Percentiles rank a stretch among this genome's conserved stretches.
phyloP scores from a whole-genome alignment of 768 basidiomycete genomes.

The Russula sp. region DNA sequence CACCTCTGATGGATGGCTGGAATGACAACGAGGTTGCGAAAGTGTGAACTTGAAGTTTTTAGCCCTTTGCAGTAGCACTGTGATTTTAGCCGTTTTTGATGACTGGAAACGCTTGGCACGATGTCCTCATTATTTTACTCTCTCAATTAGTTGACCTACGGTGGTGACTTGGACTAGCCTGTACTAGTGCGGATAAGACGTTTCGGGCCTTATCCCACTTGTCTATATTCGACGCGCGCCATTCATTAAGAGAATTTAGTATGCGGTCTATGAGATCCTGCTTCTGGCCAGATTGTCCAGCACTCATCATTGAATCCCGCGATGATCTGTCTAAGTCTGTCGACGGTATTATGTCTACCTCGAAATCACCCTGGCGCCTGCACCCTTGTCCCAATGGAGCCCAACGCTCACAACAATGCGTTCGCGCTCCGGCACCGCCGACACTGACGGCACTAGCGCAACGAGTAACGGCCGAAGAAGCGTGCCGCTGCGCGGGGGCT shows the following conservation, averaged over 20 bases:
- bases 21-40: too few relatives aligned
- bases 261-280: slow-evolving; percentile 83
- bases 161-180: slow-evolving; percentile 77
- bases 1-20: too few relatives aligned
- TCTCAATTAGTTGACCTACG: slow-evolving; percentile 63
- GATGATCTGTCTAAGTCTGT: slow-evolving; percentile 78
- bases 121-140: slow-evolving; percentile 37
- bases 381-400: slow-evolving; percentile 31
- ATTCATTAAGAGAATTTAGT: slow-evolving; percentile 48
- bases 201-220: slow-evolving; percentile 65
- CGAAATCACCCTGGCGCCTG: slow-evolving; percentile 45
- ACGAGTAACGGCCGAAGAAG: too few relatives aligned
- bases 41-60: too few relatives aligned
- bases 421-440: slow-evolving; percentile 37
- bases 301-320: slow-evolving; percentile 76
- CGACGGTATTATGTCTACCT: slow-evolving; percentile 79
- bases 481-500: slow-evolving; percentile 50
- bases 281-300: slow-evolving; percentile 69
- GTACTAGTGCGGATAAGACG: slow-evolving; percentile 65
- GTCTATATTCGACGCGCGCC: slow-evolving; percentile 51
- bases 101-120: too few relatives aligned
- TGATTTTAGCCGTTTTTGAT: too few relatives aligned
- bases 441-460: too few relatives aligned
- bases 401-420: slow-evolving; percentile 69
- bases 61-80: too few relatives aligned